A percentile compares a stretch with the other conserved stretches of the same genome.
phyloP scores from a whole-genome alignment of 805 yeast genomes.

The Saturnispora zaruensis region DNA sequence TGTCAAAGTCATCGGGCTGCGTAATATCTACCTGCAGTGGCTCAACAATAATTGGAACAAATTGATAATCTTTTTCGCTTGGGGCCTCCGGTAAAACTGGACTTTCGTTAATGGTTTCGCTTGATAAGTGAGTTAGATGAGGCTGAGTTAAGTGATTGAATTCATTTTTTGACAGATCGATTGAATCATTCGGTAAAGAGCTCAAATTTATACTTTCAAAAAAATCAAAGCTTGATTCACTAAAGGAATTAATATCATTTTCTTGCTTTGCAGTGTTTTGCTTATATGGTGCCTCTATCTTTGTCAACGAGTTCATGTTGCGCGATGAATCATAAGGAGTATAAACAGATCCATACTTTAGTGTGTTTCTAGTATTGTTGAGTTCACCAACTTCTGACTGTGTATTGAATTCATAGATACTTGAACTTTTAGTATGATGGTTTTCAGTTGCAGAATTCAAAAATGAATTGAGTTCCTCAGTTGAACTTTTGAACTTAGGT shows the following conservation, averaged over 20 bases:
- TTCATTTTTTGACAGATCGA: background rate
- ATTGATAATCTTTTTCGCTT: background rate
- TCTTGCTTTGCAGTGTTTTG: background rate
- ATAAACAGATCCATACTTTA: constrained; percentile 6
- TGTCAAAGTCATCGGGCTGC: background rate
- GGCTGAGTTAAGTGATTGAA: background rate
- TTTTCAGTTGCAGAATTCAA: background rate
- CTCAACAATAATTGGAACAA: background rate
- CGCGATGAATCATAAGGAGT: background rate
- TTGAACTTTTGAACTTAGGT: background rate
- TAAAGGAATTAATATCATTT: background rate
- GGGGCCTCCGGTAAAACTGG: background rate
- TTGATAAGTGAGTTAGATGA: background rate
- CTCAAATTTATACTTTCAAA: constrained; percentile 2
- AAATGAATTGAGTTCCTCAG: background rate
- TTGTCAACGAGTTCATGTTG: background rate
- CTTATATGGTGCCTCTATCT: background rate
- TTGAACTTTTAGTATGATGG: constrained; percentile 4
- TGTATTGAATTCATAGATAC: constrained; percentile 9
- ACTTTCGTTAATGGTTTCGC: constrained; percentile 1
- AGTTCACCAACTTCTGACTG: constrained; percentile 7
- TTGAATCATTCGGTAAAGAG: background rate
- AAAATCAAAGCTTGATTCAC: constrained; percentile 4
- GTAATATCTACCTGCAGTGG: background rate
- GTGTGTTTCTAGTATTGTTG: background rate